A percentile compares a stretch with the other conserved stretches of the same genome.
phyloP scores from a whole-genome alignment of 139 green algal species.

The Picochlorum sp. region DNA sequence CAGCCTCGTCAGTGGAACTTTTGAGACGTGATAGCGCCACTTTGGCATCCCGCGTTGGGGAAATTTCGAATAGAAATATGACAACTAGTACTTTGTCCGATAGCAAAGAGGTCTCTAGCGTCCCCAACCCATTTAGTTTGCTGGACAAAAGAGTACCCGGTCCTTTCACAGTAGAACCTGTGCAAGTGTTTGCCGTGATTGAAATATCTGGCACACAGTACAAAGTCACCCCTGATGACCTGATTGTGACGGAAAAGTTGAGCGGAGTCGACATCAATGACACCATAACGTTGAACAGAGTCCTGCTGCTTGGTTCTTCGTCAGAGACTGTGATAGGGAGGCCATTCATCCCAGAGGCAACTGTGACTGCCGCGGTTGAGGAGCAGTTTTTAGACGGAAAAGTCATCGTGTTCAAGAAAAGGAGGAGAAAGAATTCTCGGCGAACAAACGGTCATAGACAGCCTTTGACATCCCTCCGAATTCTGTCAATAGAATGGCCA shows the following conservation, averaged over 20 bases:
- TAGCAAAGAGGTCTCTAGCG: too few relatives aligned
- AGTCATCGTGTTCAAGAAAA: constrained; percentile 80
- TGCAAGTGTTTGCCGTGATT: constrained; percentile 52
- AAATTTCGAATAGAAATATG: too few relatives aligned
- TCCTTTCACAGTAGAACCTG: constrained; percentile 14
- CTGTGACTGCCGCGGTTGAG: constrained; percentile 43
- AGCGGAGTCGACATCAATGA: constrained; percentile 47
- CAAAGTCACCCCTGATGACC: constrained; percentile 56
- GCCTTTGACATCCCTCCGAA: constrained; percentile 33
- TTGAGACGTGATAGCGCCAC: too few relatives aligned
- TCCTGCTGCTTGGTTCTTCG: constrained; percentile 48
- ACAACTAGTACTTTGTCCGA: too few relatives aligned
- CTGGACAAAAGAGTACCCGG: not conserved
- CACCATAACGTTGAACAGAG: constrained; percentile 33
- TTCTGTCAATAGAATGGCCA: constrained; percentile 13
- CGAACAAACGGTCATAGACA: constrained; percentile 54
- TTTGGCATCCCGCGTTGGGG: too few relatives aligned
- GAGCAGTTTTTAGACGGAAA: constrained; percentile 73
- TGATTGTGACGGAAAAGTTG: constrained; percentile 58
- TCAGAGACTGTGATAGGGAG: constrained; percentile 54
- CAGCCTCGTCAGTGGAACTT: too few relatives aligned
- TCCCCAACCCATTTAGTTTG: not conserved
- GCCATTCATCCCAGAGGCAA: constrained; percentile 37
- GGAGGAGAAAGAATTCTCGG: constrained; percentile 70
- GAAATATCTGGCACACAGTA: constrained; percentile 57